Percentiles rank a stretch among this genome's conserved stretches.
Conservation (phyloP, 768 basidiomycete genomes). For the Pisolithus tinctorius region DNA sequence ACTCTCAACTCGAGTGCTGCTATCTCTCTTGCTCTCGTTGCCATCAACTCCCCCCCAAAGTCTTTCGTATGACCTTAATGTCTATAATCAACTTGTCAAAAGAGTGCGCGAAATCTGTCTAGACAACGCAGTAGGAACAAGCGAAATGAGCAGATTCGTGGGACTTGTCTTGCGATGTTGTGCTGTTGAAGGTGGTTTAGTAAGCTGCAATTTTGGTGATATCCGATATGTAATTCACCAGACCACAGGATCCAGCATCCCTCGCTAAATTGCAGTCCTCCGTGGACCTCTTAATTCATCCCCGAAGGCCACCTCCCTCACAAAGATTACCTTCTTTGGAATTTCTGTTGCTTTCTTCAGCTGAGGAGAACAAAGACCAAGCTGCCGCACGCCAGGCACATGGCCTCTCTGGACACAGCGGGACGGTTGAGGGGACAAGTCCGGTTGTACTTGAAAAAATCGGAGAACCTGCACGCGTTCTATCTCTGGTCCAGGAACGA, state of each 20-base stretch:
- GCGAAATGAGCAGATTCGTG: conserved; percentile 55
- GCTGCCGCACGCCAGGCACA: conserved; percentile 36
- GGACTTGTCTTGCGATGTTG: conserved; percentile 46
- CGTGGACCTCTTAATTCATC: conserved; percentile 66
- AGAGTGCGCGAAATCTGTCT: conserved; percentile 43
- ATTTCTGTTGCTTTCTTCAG: conserved; percentile 49
- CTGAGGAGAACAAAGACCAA: conserved; percentile 65
- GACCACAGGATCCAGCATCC: conserved; percentile 11
- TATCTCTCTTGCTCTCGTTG: conserved; percentile 52
- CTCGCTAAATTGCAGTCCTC: conserved; percentile 24
- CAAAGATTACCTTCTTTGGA: conserved; percentile 62
- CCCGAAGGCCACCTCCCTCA: conserved; percentile 70
- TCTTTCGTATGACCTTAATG: conserved; percentile 44
- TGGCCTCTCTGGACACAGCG: conserved; percentile 24
- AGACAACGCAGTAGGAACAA: conserved; percentile 48
- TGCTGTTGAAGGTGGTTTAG: conserved; percentile 21
- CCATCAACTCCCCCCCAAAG: conserved; percentile 49
- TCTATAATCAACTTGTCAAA: conserved; percentile 39
- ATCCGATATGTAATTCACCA: background rate
- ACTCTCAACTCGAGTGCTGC: conserved; percentile 48
- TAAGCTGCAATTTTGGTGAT: conserved; percentile 14
- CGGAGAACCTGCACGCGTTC: background rate
- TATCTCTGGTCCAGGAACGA: background rate
- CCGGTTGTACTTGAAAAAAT: background rate
- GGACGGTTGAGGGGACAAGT: background rate